Evolutionary conservation across 2,329 filamentous ascomycete genomes (phyloP).

Genomic region (Hymenoscyphus occultus): DNA sequence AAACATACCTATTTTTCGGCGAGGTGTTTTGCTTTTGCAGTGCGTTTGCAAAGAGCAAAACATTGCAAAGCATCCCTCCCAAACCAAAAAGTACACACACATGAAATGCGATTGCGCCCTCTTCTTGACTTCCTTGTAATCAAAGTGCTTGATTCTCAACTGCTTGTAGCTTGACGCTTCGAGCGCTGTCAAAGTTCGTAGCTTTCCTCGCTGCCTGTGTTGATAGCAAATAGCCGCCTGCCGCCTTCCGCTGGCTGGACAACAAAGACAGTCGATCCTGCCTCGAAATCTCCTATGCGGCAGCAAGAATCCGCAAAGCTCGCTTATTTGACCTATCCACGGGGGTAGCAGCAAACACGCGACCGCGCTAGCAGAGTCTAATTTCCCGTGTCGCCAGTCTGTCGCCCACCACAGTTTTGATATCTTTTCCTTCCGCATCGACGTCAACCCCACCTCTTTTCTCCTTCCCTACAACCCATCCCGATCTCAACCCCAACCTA

Average conservation of each 20-base stretch:
- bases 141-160: neutral
- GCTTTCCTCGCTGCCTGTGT: neutral
- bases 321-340: neutral
- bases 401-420: neutral
- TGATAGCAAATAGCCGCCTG: neutral
- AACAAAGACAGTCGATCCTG: neutral
- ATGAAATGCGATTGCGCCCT: neutral
- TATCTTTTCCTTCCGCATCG: neutral
- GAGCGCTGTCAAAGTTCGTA: neutral
- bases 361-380: neutral
- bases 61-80: neutral
- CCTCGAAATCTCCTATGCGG: neutral
- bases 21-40: neutral
- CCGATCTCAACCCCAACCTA: neutral
- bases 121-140: neutral
- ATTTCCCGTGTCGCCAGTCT: neutral
- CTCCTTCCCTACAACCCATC: neutral
- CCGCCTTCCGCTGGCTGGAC: neutral
- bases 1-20: neutral
- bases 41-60: neutral
- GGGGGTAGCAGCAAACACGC: neutral
- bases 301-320: neutral
- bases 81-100: neutral
- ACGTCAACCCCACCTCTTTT: neutral
- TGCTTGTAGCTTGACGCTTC: neutral